Evolutionary conservation across 768 basidiomycete genomes (phyloP).

Genomic region (Rhizopogon vulgaris): DNA sequence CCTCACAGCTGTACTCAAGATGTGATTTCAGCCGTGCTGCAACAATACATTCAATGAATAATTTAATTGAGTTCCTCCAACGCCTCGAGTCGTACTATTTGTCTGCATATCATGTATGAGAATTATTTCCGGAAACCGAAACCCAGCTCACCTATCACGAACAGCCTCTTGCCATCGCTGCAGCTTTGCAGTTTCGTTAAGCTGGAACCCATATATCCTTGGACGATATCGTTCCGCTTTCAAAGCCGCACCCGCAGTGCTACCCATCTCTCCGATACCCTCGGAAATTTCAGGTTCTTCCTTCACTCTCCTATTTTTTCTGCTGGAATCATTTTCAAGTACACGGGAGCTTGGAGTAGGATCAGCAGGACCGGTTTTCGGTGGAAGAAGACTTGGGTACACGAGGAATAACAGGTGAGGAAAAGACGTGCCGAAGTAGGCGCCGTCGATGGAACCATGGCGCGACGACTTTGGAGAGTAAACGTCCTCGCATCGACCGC

Average conservation of each 20-base stretch:
- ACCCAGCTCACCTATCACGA: slow-evolving; percentile 59
- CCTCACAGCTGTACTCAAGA: neutral
- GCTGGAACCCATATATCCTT: slow-evolving; percentile 94
- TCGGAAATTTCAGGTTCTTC: slow-evolving; percentile 48
- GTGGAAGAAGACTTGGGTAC: slow-evolving; percentile 88
- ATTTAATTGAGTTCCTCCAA: slow-evolving; percentile 26
- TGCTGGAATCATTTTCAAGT: slow-evolving; percentile 23
- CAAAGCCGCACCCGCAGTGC: slow-evolving; percentile 75
- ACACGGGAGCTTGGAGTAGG: slow-evolving; percentile 20
- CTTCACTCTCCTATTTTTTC: slow-evolving; percentile 42
- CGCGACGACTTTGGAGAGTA: slow-evolving; percentile 97
- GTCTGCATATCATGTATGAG: slow-evolving; percentile 24
- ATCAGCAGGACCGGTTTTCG: slow-evolving; percentile 58
- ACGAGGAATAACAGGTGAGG: slow-evolving; percentile 96
- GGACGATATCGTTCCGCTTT: slow-evolving; percentile 93
- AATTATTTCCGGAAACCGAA: neutral
- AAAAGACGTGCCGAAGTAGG: slow-evolving; percentile 98
- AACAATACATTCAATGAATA: neutral
- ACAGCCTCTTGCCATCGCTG: slow-evolving; percentile 96
- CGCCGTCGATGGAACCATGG: slow-evolving; percentile 96
- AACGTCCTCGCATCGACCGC: slow-evolving; percentile 96
- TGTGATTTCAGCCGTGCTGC: slow-evolving; percentile 2
- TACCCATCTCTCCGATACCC: slow-evolving; percentile 59
- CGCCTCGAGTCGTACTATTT: slow-evolving; percentile 45
- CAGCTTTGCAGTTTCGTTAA: slow-evolving; percentile 88